Base-by-base conservation (phyloP, 768 basidiomycete species). In the Clitopilus passeckerianus region DNA sequence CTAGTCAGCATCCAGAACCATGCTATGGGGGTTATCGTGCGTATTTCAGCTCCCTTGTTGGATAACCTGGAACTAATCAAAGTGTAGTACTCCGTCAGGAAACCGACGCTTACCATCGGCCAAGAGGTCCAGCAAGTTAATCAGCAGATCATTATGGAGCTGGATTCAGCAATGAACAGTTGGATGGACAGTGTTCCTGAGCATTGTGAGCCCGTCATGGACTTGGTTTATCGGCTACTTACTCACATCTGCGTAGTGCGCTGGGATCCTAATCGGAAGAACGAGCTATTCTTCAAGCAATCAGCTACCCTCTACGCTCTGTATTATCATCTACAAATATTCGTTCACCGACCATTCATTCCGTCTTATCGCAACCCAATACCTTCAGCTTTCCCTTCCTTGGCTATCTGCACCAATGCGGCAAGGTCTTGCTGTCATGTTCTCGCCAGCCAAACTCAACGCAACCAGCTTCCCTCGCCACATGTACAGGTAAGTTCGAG, bases 351-450 rank as follows among this genome's bases (percentile, higher is more conserved):
- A 44, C 87, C 88, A 2, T 92, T 90, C 70, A 87, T 94, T 59
- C 89, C 89, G 0, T 82, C 82, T 0, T 81, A 84, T 2, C 74
- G 79, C 50, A 84, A 84, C 58, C 78, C 70, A 9, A 63, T 64
- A 8, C 68, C 72, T 5, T 60, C 70, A 1, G 67, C 71, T 0
- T 79, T 86, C 54, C 86, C 88, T 74, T 66, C 91, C 0, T 75
- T 93, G 33, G 89, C 90, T 0, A 93, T 94, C 57, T 93, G 91
- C 69, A 85, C 87, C n/a, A 93, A 93, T 61, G 86, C 93, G 0
- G 89, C 93, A 1, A 78, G 90, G 7, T 90, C 89, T 0, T 87
- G 83, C 60, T 83, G 82, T 37, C 89, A 88, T 66, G 80, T 94
- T 27, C 30, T 55, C 10, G 54, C 54, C 3, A 55, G 14, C 6